Evolutionary conservation across 2,329 filamentous ascomycete species (phyloP), one percentile per base, ranked within the genome.

Genomic region (Colletotrichum theobromicola): DNA sequence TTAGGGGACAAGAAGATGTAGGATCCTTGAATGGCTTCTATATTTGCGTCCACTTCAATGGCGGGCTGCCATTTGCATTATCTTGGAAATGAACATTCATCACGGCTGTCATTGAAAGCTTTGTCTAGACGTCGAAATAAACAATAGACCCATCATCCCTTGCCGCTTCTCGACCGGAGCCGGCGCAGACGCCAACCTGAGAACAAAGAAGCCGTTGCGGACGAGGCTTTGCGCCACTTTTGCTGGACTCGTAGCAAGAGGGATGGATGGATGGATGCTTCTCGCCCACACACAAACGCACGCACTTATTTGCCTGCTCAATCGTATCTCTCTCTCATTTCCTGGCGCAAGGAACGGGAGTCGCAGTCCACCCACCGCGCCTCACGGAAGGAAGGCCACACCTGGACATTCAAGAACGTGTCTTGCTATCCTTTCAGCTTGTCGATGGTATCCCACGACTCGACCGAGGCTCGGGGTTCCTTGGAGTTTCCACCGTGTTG

Each of bases 401-500:
- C 18, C 18, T n/a, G 9, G 37, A n/a, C 37, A 9, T 7, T 55
- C 21, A 66, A 30, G 15, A 8, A 46, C 5, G 26, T 15, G 15
- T 28, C 21, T 53, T 16, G 1, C 60, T 50, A 10, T 74, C n/a
- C 35, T 74, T 74, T 65, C 16, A 74, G 21, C 12, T 42, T n/a
- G 26, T 74, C 71, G 16, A 70, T 24, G 26, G 58, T 70, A 61
- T 70, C 34, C 50, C 67, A 64, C 15, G 66, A 70, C 16, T 60
- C 67, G 10, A 62, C 35, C 16, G 66, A 70, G 5, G 60, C 30
- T 18, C 70, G 30, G 2, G 55, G 21, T 4, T 4, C 55, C 55
- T n/a, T 55, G 5, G 32, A 2, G 46, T 6, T 34, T 58, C 16
- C n/a, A 5, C 13, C 6, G 16, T n/a, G 18, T 7, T n/a, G 24